A percentile compares a stretch with the other conserved stretches of the same genome.
Conservation (phyloP, 1,139 yeast genomes). For the Debaryomyces nepalensis region DNA sequence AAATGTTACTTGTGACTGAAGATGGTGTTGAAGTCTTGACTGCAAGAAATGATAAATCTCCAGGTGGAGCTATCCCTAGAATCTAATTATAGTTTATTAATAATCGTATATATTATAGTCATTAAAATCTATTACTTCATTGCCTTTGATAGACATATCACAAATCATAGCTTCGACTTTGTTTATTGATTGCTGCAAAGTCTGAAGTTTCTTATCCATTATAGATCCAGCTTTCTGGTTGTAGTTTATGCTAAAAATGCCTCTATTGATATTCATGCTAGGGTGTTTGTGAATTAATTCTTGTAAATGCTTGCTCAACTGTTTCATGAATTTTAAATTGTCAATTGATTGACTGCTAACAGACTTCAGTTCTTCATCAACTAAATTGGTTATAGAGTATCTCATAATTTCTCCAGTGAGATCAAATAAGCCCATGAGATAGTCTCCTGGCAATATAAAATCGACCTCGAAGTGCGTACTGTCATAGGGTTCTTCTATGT, state of each 20-base stretch:
- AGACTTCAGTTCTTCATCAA: slow-evolving; percentile 16
- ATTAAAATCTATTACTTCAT: slow-evolving; percentile 17
- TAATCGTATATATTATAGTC: slow-evolving; percentile 10
- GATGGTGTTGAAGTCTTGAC: slow-evolving; percentile 92
- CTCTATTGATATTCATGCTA: slow-evolving; percentile 25
- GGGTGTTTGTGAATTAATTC: slow-evolving; percentile 26
- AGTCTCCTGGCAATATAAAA: slow-evolving; percentile 31
- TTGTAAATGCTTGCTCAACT: slow-evolving; percentile 18
- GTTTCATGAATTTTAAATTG: slow-evolving; percentile 24
- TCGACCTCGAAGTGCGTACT: slow-evolving; percentile 7
- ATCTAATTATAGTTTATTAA: slow-evolving; percentile 27
- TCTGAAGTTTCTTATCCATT: slow-evolving; percentile 31
- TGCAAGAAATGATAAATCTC: slow-evolving; percentile 75
- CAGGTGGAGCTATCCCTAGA: slow-evolving; percentile 85
- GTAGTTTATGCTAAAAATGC: slow-evolving; percentile 23
- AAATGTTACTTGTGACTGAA: slow-evolving; percentile 89
- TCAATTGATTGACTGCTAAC: slow-evolving; percentile 18
- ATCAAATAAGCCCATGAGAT: slow-evolving; percentile 45
- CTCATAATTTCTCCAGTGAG: slow-evolving; percentile 50
- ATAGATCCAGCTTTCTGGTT: slow-evolving; percentile 22
- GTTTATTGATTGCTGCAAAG: slow-evolving; percentile 29
- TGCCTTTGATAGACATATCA: slow-evolving; percentile 29
- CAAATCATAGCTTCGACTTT: slow-evolving; percentile 34
- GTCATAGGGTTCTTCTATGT: slow-evolving; percentile 3
- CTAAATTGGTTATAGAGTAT: slow-evolving; percentile 29